Evolutionary conservation across 805 yeast genomes (phyloP), one percentile per base, ranked within the genome.

Genomic region (Sugiyamaella lignohabitans): DNA sequence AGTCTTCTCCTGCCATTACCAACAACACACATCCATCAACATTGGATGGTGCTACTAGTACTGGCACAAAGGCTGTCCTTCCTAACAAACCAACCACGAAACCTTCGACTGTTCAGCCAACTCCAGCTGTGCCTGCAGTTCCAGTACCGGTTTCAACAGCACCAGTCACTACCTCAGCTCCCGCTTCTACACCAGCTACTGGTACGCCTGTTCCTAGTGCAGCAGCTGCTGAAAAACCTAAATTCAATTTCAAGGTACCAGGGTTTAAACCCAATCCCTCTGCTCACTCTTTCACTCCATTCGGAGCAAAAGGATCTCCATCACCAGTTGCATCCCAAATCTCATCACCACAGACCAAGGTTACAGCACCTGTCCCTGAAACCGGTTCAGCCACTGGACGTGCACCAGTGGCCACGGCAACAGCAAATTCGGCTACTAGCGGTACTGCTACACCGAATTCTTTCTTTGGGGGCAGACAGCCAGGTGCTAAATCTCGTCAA

Each of bases 191-290:
- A 19, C 43, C 52, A 6, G 42, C 48, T 53, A 45, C 62, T 18
- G 41, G 37, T 14, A 47, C 54, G 16, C 38, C 51, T 19, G 42
- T 56, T 11, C 24, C 54, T 5, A 29, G 47, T 21, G 5, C 47
- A 3, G 46, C 54, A 14, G 40, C 50, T 20, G 21, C 60, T 14
- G 55, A 59, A 19, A 70, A 74, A 60, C 75, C 73, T 60, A 78
- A 73, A 59, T 65, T 75, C 69, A 81, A 79, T 58, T 75, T 79
- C 51, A 59, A 71, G 19, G 79, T 77, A n/a, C 72, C 78, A 2
- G 76, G 79, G 18, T 82, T 82, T 66, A 82, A 79, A 64, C 76
- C 82, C 61, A 82, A 81, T 61, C 84, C 86, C 11, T 75, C 78
- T 52, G 85, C 84, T 14, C 80, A 79, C 8, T 73, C 80, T 2